Base-by-base conservation (phyloP, 2,329 filamentous ascomycete species). In the Hawksworthiomyces lignivorus region DNA sequence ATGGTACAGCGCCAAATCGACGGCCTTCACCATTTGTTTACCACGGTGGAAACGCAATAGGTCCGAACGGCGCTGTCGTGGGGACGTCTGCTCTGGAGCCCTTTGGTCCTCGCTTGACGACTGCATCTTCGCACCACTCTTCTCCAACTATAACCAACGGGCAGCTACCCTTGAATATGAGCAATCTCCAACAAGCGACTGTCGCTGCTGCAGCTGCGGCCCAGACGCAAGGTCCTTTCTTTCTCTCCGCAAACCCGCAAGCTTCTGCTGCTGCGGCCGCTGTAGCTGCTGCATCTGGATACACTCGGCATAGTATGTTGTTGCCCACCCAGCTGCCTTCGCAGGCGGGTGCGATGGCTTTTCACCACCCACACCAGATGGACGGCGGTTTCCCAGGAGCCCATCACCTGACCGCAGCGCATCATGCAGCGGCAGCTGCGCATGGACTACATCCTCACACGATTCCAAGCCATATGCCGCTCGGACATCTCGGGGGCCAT, bases 1-100 rank as follows among this genome's bases (percentile, higher is more conserved):
- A 82, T 46, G 79, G 73, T 17, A 73, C 77, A 2, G 60, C 67
- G 17, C 68, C 68, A 19, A 75, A 64, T 53, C 66, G 74, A 43
- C 69, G 79, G 24, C 70, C 73, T 20, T 70, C 77, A 24, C 72
- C 81, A 3, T 77, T 80, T 49, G 68, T 81, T 32, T 81, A 81
- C 58, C 73, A 82, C 49, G 71, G 75, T 47, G 6, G 27, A 12
- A 12, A 19, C 33, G 26, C 30, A 11, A 18, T 22, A 11, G 18
- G 5, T 20, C 3, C 32, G 66, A 26, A 31, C 2, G 29, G 27
- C n/a, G 19, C 33, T 9, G 15, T 27, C 14, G 19, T 31, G 19
- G 30, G 30, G 7, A 39, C 43, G 9, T 33, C 28, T 10, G 35
- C 34, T 1, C 37, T 75, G 40, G 80, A 83, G 40, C 63, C 73